phyloP scores from a whole-genome alignment of 495 filamentous ascomycete genomes.

The Xylaria palmicola region DNA sequence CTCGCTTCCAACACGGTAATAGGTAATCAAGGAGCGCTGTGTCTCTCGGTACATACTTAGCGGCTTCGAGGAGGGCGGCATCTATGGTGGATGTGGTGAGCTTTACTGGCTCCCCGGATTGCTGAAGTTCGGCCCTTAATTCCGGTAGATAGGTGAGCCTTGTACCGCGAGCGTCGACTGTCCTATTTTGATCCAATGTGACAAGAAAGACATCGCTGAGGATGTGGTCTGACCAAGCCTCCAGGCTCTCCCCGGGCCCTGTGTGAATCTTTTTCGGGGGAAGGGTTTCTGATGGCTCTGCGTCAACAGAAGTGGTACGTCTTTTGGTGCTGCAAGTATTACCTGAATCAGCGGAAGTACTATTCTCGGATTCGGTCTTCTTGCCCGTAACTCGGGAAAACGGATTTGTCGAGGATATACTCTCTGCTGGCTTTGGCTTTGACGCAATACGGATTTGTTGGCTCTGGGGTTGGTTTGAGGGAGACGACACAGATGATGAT shows the following conservation, averaged over 20 bases:
- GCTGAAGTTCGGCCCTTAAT: conserved; percentile 64
- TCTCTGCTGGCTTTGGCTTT: not conserved
- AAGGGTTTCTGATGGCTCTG: conserved; percentile 9
- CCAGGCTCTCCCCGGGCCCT: conserved; percentile 42
- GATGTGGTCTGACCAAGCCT: conserved; percentile 69
- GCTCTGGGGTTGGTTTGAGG: conserved; percentile 7
- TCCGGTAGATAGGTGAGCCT: conserved; percentile 57
- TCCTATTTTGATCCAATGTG: conserved; percentile 61
- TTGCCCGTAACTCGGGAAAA: conserved; percentile 41
- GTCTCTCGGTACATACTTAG: conserved; percentile 35
- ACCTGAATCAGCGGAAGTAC: conserved; percentile 22
- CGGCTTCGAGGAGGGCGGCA: conserved; percentile 66
- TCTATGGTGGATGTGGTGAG: conserved; percentile 67
- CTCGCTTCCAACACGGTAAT: conserved; percentile 81
- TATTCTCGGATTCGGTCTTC: conserved; percentile 30
- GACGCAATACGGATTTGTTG: conserved; percentile 11
- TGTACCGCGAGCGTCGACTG: conserved; percentile 59
- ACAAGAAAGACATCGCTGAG: conserved; percentile 70
- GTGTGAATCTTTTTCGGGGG: conserved; percentile 24
- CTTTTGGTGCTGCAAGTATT: conserved; percentile 19
- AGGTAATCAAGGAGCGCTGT: conserved; percentile 74
- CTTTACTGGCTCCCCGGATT: conserved; percentile 55
- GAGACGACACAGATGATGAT: not conserved
- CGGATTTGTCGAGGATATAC: conserved; percentile 28
- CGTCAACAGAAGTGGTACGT: conserved; percentile 21